Evolutionary conservation across 805 yeast species (phyloP).

Genomic region (Saturnispora besseyi): DNA sequence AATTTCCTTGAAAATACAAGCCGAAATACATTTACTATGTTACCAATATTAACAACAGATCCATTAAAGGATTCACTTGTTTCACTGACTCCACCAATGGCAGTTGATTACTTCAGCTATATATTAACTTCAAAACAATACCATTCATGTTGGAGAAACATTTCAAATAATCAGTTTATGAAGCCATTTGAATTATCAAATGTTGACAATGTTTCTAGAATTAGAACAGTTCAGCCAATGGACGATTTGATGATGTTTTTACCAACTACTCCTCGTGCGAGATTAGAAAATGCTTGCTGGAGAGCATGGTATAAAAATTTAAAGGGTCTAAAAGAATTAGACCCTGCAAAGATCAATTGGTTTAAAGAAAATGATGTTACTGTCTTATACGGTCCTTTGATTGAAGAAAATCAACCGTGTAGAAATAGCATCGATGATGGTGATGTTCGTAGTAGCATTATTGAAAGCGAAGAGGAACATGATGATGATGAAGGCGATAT

Average conservation of each 20-base stretch:
- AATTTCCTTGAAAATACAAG: conserved; percentile 19
- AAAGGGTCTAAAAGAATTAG: conserved; percentile 39
- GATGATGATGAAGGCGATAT: background rate
- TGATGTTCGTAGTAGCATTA: background rate
- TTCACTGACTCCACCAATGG: conserved; percentile 17
- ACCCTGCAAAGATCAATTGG: conserved; percentile 45
- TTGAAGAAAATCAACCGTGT: conserved; percentile 14
- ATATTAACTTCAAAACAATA: conserved; percentile 29
- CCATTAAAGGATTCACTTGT: conserved; percentile 8
- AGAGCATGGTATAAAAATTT: conserved; percentile 89
- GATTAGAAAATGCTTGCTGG: conserved; percentile 85
- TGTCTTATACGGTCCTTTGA: conserved; percentile 44
- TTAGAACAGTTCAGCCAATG: conserved; percentile 18
- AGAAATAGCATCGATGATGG: no score
- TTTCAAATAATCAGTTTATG: conserved; percentile 29
- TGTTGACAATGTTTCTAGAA: conserved; percentile 18
- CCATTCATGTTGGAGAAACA: conserved; percentile 35
- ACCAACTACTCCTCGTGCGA: conserved; percentile 28
- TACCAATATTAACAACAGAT: conserved; percentile 20
- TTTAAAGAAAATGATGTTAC: conserved; percentile 45
- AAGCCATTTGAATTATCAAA: conserved; percentile 27
- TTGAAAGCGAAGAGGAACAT: background rate
- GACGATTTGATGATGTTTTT: conserved; percentile 28
- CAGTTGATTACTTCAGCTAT: conserved; percentile 35
- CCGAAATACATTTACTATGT: conserved; percentile 18